Conservation (phyloP, 1,139 yeast genomes). For the Waltiozyma solani region DNA sequence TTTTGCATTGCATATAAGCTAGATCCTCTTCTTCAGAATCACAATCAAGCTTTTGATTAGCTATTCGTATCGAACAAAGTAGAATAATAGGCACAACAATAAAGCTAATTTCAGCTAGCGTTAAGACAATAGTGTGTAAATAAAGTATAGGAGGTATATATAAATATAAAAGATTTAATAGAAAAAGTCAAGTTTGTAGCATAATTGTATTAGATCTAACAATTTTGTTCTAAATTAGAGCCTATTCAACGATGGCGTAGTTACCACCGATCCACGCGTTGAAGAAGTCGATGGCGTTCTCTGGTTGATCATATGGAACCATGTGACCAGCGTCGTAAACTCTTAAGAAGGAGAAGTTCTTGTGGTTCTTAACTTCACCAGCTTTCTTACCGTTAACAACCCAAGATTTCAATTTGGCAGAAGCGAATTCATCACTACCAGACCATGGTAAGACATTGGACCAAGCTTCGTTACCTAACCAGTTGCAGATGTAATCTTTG, state of each 20-base stretch:
- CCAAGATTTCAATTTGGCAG: slow-evolving; percentile 31
- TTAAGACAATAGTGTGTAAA: too few relatives aligned
- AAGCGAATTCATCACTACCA: slow-evolving; percentile 40
- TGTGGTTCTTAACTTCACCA: slow-evolving; percentile 47
- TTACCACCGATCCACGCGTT: slow-evolving; percentile 66
- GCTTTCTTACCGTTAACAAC: slow-evolving; percentile 35
- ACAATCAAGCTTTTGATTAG: too few relatives aligned
- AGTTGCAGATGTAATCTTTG: slow-evolving; percentile 78
- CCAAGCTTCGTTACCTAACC: slow-evolving; percentile 88
- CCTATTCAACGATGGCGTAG: slow-evolving; percentile 19
- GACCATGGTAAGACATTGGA: slow-evolving; percentile 60
- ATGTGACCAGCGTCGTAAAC: slow-evolving; percentile 63
- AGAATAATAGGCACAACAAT: too few relatives aligned
- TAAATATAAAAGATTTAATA: too few relatives aligned
- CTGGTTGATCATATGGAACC: slow-evolving; percentile 81
- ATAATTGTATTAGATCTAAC: too few relatives aligned
- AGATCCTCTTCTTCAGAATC: too few relatives aligned
- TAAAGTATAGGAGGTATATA: too few relatives aligned
- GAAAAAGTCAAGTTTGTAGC: too few relatives aligned
- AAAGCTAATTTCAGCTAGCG: too few relatives aligned
- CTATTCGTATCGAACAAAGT: too few relatives aligned
- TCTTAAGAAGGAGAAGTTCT: slow-evolving; percentile 49
- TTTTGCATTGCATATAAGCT: too few relatives aligned
- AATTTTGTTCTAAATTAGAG: too few relatives aligned
- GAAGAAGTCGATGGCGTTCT: slow-evolving; percentile 61